These are phyloP conservation scores for Suillus brevipes DNA, from an alignment of 768 basidiomycete genomes.

Conservation along the genomic window DNA sequence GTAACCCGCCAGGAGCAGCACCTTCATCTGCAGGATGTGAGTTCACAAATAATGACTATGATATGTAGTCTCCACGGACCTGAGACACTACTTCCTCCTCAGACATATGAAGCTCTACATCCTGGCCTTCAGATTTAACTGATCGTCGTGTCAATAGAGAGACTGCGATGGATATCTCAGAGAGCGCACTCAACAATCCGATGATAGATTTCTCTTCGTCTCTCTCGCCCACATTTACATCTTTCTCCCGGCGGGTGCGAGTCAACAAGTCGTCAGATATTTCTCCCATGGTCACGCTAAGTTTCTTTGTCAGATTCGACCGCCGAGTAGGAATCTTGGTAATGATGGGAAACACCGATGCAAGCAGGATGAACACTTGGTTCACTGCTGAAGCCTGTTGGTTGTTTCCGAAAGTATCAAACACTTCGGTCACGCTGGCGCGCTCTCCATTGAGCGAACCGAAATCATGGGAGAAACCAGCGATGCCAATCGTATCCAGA, in stretches of 20 bases:
- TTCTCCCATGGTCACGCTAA: constrained; percentile 36
- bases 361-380: constrained; percentile 40
- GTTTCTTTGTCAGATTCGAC: constrained; percentile 29
- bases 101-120: constrained; percentile 26
- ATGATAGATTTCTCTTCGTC: constrained; percentile 29
- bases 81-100: constrained; percentile 28
- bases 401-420: constrained; percentile 26
- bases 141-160: neutral
- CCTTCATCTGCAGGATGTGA: constrained; percentile 15
- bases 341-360: constrained; percentile 38
- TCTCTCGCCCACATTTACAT: constrained; percentile 19
- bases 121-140: constrained; percentile 39
- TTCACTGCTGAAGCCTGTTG: constrained; percentile 14
- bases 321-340: constrained; percentile 37
- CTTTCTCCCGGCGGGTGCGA: constrained; percentile 36
- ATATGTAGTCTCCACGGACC: constrained; percentile 7
- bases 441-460: constrained; percentile 38
- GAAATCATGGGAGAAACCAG: constrained; percentile 49
- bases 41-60: neutral
- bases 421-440: constrained; percentile 24
- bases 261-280: constrained; percentile 43
- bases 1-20: constrained; percentile 21
- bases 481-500: constrained; percentile 45
- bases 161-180: constrained; percentile 17
- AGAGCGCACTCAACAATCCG: constrained; percentile 23